Conservation (phyloP, 108 stramenopile genomes). For the Skeletonema grethae region DNA sequence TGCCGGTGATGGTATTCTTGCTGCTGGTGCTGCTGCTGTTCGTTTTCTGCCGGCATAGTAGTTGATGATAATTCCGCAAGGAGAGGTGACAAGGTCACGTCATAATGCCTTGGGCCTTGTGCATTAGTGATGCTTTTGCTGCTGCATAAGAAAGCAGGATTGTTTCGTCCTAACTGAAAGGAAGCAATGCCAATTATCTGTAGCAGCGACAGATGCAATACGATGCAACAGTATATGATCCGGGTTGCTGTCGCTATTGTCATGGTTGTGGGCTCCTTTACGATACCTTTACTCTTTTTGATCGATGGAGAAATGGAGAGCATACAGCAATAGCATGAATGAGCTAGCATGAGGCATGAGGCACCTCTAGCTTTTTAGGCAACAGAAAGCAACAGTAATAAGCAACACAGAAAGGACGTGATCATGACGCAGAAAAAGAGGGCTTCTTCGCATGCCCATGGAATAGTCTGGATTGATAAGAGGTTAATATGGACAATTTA, state of each 20-base stretch:
- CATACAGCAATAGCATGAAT: too few species aligned
- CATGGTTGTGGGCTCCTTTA: not conserved
- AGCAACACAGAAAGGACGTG: too few species aligned
- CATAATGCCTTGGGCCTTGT: not conserved
- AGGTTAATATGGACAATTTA: too few species aligned
- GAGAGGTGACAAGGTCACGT: not conserved
- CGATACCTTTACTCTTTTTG: not conserved
- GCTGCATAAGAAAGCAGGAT: not conserved
- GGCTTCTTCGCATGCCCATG: too few species aligned
- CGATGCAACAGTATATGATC: slow-evolving; percentile 1
- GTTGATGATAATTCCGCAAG: not conserved
- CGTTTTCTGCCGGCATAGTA: not conserved
- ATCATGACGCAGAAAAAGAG: too few species aligned
- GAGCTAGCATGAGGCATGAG: too few species aligned
- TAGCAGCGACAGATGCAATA: not conserved
- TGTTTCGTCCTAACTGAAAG: not conserved
- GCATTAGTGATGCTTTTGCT: not conserved
- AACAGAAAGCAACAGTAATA: too few species aligned
- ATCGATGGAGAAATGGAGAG: not conserved
- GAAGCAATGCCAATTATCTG: not conserved
- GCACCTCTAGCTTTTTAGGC: too few species aligned
- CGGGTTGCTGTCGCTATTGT: not conserved
- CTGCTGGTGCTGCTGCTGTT: not conserved
- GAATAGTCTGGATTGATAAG: too few species aligned
- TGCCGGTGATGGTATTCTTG: not conserved